Evolutionary conservation across 1,284 basidiomycete species (phyloP).

Genomic region (Coriolopsis trogii): DNA sequence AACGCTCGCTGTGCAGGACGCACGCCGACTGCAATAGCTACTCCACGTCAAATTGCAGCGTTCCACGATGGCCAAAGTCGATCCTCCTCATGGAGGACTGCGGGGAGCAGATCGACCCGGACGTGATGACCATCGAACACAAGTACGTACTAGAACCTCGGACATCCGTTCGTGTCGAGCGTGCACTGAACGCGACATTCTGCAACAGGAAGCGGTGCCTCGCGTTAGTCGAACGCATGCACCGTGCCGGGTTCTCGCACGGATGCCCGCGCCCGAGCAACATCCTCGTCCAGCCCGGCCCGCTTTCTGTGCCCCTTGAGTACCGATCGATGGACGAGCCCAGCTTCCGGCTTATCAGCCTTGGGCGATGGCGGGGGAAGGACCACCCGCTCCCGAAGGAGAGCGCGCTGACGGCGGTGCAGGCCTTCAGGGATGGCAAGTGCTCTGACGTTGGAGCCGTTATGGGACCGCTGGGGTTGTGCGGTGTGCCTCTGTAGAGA

Average conservation of each 20-base stretch:
- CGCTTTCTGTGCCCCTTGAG: constrained; percentile 38
- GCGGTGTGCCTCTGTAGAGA: too few relatives aligned
- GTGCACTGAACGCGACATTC: not conserved
- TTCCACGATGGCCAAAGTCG: constrained; percentile 39
- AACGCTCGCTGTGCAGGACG: constrained; percentile 4
- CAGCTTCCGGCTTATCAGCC: constrained; percentile 55
- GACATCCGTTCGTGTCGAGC: not conserved
- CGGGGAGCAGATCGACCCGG: constrained; percentile 38
- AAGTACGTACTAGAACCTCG: constrained; percentile 27
- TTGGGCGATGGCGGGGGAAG: constrained; percentile 37
- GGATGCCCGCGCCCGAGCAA: constrained; percentile 46
- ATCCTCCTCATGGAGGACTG: constrained; percentile 56
- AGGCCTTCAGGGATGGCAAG: too few relatives aligned
- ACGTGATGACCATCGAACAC: constrained; percentile 36
- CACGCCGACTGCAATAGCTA: constrained; percentile 14
- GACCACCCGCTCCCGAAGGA: not conserved
- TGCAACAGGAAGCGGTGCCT: constrained; percentile 42
- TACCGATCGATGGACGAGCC: constrained; percentile 28
- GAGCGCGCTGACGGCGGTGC: not conserved
- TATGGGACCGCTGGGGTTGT: too few relatives aligned
- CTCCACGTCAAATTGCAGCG: constrained; percentile 2
- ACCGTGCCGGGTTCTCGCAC: constrained; percentile 44
- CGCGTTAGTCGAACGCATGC: constrained; percentile 45
- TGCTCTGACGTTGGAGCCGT: too few relatives aligned
- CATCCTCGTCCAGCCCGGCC: constrained; percentile 49